phyloP scores from a whole-genome alignment of 2,329 filamentous ascomycete genomes.

The Cercospora janseana region DNA sequence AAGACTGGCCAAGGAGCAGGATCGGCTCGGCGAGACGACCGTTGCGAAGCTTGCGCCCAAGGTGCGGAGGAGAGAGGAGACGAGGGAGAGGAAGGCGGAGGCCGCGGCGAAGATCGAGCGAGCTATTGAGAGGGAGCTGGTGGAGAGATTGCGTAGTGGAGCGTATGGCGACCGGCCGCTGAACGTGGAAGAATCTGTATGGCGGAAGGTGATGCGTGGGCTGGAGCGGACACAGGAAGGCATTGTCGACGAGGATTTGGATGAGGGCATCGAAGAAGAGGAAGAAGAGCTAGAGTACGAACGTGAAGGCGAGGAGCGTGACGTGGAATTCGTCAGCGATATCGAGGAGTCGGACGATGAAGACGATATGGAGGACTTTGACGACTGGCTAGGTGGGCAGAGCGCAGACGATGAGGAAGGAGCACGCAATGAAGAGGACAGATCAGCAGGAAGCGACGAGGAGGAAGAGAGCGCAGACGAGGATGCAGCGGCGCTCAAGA shows the following conservation, averaged over 20 bases:
- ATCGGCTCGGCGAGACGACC: constrained; percentile 79
- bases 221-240: constrained; percentile 86
- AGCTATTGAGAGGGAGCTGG: constrained; percentile 90
- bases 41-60: constrained; percentile 91
- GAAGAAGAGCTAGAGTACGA: constrained; percentile 65
- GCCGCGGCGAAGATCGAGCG: constrained; percentile 85
- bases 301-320: constrained; percentile 59
- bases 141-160: constrained; percentile 85
- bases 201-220: constrained; percentile 93
- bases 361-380: constrained; percentile 79
- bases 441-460: constrained; percentile 49
- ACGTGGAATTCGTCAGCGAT: constrained; percentile 92
- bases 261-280: constrained; percentile 78
- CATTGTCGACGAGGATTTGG: constrained; percentile 78
- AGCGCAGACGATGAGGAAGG: constrained; percentile 48
- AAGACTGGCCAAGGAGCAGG: constrained; percentile 82
- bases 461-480: constrained; percentile 49
- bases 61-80: constrained; percentile 58
- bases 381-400: constrained; percentile 86
- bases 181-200: constrained; percentile 91
- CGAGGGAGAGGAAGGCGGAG: constrained; percentile 50
- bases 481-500: constrained; percentile 59
- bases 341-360: constrained; percentile 72
- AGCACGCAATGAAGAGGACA: constrained; percentile 49
- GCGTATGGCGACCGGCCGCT: constrained; percentile 92